These are phyloP conservation scores for Phytophthora vignae DNA, from an alignment of 352 stramenopile species.

Conservation along the genomic window DNA sequence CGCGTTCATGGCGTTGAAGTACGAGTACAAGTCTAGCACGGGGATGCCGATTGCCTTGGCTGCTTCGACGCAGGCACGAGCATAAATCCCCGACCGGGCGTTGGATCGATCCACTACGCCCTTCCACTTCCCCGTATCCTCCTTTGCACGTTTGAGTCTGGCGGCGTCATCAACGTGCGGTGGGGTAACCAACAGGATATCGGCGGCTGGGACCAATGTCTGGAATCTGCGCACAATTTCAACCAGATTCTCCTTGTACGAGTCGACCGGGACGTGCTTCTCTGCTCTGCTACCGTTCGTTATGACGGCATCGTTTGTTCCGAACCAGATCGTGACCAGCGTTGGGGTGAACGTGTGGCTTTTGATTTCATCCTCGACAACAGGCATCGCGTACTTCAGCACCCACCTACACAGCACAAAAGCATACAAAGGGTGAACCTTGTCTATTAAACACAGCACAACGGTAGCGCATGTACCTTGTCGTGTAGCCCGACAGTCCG, in stretches of 20 bases:
- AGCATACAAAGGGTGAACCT: not conserved
- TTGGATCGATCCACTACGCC: constrained; percentile 21
- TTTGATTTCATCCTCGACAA: constrained; percentile 13
- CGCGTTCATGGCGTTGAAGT: constrained; percentile 50
- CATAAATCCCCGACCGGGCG: constrained; percentile 38
- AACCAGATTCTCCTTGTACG: constrained; percentile 24
- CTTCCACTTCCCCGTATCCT: not conserved
- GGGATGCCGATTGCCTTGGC: constrained; percentile 29
- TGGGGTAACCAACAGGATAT: constrained; percentile 53
- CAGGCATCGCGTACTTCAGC: constrained; percentile 27
- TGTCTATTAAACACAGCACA: not conserved
- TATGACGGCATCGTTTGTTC: constrained; percentile 14
- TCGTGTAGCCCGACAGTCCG: constrained; percentile 44
- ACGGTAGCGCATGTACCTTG: not conserved
- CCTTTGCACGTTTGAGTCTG: constrained; percentile 26
- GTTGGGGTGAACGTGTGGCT: constrained; percentile 10
- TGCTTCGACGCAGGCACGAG: constrained; percentile 43
- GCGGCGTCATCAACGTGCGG: constrained; percentile 20
- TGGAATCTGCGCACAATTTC: constrained; percentile 16
- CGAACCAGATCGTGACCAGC: constrained; percentile 19
- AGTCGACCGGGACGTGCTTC: constrained; percentile 20
- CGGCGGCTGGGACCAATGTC: constrained; percentile 16
- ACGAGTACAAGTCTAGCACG: constrained; percentile 40
- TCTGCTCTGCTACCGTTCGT: constrained; percentile 11
- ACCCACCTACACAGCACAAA: constrained; percentile 33